Base-by-base conservation (phyloP, 2,329 filamentous ascomycete species). In the Exserohilum rostratum region DNA sequence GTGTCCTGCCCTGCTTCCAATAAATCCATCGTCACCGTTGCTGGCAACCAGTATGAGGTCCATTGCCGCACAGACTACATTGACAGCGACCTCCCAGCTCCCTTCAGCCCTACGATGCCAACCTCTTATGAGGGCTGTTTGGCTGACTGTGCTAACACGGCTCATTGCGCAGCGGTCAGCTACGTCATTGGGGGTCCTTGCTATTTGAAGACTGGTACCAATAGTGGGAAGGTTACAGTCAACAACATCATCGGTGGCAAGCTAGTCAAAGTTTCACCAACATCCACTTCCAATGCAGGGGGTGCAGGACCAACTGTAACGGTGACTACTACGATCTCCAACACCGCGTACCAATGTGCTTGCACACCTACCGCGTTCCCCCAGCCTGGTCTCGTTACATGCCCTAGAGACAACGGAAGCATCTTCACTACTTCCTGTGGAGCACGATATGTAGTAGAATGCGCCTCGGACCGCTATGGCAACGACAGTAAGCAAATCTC, bases 391-490 rank as follows among this genome's bases (percentile, higher is more conserved):
- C 9, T 46, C 6, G 38, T 51, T 2, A 35, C 31, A 30, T 70
- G 68, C 55, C 67, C 68, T 4, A 46, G 18, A 12, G 52, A 44
- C 13, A 37, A 67, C 18, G 62, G 58, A 6, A 46, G 39, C 0
- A 61, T 29, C 2, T 65, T 55, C 31, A 64, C 56, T 2, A 62
- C 56, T 13, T 10, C 35, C 6, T 63, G 61, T 29, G 68, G 65
- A 34, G 55, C 65, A 3, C 46, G 15, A 13, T 72, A 63, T 18
- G 27, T 12, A 1, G 50, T 72, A 12, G 68, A 72, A 27, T 72
- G 69, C 39, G 55, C 22, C 35, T 29, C 30, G 6, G 69, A 72
- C 47, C 68, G 65, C 20, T 58, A 51, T 22, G 69, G 64, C 33
- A 53, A 57, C 25, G 65, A 70, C 27, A 46, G 64, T 59, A 50